Evolutionary conservation across 2,329 filamentous ascomycete species (phyloP).

Genomic region (Fusarium virguliforme): DNA sequence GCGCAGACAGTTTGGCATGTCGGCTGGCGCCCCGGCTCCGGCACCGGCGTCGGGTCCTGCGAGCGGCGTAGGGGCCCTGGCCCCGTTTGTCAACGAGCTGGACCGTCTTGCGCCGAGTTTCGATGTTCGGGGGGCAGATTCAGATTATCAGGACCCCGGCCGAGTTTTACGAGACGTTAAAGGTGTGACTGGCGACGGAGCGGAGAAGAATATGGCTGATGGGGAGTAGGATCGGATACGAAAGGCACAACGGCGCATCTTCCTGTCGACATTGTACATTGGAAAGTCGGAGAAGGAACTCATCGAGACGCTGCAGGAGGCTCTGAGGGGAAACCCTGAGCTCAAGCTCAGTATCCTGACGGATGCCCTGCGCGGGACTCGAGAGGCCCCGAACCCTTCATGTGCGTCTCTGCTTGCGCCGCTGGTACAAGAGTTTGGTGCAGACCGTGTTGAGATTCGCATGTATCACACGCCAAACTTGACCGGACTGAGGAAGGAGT

Average conservation of each 20-base stretch:
- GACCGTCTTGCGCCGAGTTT: slow-evolving; percentile 94
- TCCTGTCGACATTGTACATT: slow-evolving; percentile 96
- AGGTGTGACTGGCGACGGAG: slow-evolving; percentile 67
- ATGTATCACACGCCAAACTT: slow-evolving; percentile 99
- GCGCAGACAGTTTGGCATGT: slow-evolving; percentile 61
- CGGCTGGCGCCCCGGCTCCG: slow-evolving; percentile 52
- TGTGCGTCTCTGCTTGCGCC: slow-evolving; percentile 90
- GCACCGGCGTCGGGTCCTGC: slow-evolving; percentile 47
- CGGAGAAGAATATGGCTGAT: slow-evolving; percentile 32
- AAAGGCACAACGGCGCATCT: slow-evolving; percentile 84
- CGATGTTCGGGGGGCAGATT: slow-evolving; percentile 83
- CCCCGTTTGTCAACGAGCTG: slow-evolving; percentile 78
- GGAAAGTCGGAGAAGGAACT: slow-evolving; percentile 94
- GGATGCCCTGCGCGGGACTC: slow-evolving; percentile 90
- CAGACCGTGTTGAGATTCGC: slow-evolving; percentile 88
- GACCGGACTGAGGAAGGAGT: slow-evolving; percentile 86
- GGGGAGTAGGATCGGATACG: slow-evolving; percentile 80
- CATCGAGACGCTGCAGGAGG: slow-evolving; percentile 82
- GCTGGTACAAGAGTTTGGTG: slow-evolving; percentile 86
- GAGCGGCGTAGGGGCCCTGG: slow-evolving; percentile 60
- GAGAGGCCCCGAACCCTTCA: slow-evolving; percentile 88
- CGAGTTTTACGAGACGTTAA: slow-evolving; percentile 94
- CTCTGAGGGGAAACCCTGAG: slow-evolving; percentile 80
- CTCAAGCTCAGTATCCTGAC: slow-evolving; percentile 91
- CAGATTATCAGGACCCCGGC: slow-evolving; percentile 83